Conservation (phyloP, 208 protist genomes). For the Trypanosoma vivax region DNA sequence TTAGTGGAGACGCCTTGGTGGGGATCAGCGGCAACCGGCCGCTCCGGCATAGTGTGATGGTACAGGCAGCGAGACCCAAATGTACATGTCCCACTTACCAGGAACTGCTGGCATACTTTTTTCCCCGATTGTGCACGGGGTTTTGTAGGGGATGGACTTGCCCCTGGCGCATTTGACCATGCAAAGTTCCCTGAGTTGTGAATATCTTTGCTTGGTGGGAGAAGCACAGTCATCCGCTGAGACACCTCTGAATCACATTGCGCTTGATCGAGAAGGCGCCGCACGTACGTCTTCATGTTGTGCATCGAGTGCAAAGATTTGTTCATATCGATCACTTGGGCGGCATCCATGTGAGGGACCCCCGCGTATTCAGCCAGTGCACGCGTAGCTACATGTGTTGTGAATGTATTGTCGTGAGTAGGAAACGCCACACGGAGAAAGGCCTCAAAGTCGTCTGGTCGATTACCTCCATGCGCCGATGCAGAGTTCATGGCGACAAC, state of each 20-base stretch:
- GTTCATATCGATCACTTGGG: constrained; percentile 2
- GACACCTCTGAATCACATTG: not conserved
- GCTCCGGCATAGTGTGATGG: constrained; percentile 28
- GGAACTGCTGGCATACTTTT: constrained; percentile 73
- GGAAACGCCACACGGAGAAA: constrained; percentile 12
- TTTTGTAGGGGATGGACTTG: constrained; percentile 5
- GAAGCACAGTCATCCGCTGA: constrained; percentile 11
- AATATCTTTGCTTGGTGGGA: constrained; percentile 1
- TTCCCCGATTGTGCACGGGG: not conserved
- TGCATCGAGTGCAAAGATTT: constrained; percentile 5
- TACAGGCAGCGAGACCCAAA: constrained; percentile 78
- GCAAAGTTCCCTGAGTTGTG: not conserved
- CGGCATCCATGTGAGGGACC: constrained; percentile 5
- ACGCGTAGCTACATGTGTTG: constrained; percentile 10
- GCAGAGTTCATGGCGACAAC: no score
- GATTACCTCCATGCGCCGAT: not conserved
- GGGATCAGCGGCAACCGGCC: not conserved
- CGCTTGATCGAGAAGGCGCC: not conserved
- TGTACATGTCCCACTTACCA: constrained; percentile 40
- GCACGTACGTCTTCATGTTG: constrained; percentile 9
- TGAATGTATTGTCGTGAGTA: constrained; percentile 8
- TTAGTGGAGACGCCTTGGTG: not conserved
- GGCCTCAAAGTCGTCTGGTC: constrained; percentile 4
- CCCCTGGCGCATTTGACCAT: constrained; percentile 8
- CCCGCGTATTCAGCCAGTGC: constrained; percentile 13